Evolutionary conservation across 2,329 filamentous ascomycete genomes (phyloP), one percentile per base, ranked within the genome.

Genomic region (Camillea tinctor): DNA sequence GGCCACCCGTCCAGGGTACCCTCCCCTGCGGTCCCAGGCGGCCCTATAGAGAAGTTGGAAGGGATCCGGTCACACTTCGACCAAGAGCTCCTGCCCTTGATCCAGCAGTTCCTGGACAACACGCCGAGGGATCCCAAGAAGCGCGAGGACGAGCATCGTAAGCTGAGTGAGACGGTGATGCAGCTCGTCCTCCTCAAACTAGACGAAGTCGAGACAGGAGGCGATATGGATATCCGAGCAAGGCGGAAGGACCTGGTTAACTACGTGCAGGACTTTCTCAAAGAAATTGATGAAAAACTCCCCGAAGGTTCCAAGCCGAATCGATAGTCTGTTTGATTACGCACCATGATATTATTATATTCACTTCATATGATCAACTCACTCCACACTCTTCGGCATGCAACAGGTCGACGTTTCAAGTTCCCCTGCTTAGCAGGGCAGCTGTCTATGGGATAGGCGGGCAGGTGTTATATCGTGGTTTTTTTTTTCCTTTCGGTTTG

Each of bases 101-200:
- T 87, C 67, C 75, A 82, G 3, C 75, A 86, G 22, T 94, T 86
- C 71, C 81, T 83, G 20, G 77, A 76, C 5, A 78, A 81, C 8
- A 88, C 91, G 11, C 91, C 91, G 0, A 72, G 75, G 3, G 89
- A 92, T 55, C 70, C 77, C 48, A 87, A 88, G 73, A 92, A 90
- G 79, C 80, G 84, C 54, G 83, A 84, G 15, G 90, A 92, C 36
- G 89, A 93, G 70, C 88, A 94, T 72, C 87, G 89, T 72, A 88
- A 84, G 71, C 74, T 95, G 19, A 88, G 86, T 3, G 91, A 95
- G 78, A 91, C 88, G 4, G 83, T 93, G 48, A 80, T 95, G 80
- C 86, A 88, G 63, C 89, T 93, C 67, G 85, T 93, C 2, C 71
- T 94, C 44, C 76, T 95, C 64, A 94, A 93, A 76, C 75, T 92